Evolutionary conservation across 257 asterid genomes (phyloP).

Genomic region (Scutellaria minor): DNA sequence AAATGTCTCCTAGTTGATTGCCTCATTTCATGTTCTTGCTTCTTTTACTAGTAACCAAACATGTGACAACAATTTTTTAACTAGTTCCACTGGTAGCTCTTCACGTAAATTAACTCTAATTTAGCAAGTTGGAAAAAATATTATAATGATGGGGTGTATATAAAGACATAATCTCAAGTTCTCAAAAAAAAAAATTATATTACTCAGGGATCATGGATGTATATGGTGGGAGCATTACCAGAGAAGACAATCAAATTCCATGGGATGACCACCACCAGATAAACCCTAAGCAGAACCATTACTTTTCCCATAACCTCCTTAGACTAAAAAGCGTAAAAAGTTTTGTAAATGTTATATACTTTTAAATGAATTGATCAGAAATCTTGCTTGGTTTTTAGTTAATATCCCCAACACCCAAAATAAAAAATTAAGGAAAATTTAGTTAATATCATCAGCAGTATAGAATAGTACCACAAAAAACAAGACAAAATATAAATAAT

Average conservation of each 20-base stretch:
- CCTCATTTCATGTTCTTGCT: not conserved
- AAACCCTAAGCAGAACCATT: not conserved
- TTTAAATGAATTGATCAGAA: too few relatives aligned
- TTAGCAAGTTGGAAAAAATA: not conserved
- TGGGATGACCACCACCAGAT: too few relatives aligned
- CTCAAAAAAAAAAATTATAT: not conserved
- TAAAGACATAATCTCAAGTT: slow-evolving; percentile 1
- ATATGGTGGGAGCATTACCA: slow-evolving; percentile 18
- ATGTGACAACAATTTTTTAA: slow-evolving; percentile 8
- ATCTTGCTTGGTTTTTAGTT: too few relatives aligned
- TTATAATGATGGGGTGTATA: not conserved
- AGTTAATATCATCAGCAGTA: not conserved
- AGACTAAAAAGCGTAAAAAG: not conserved
- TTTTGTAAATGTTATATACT: too few relatives aligned
- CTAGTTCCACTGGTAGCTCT: not conserved
- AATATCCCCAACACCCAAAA: slow-evolving; percentile 5
- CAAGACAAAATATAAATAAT: not conserved
- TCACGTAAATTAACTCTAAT: not conserved
- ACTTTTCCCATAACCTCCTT: slow-evolving; percentile 17
- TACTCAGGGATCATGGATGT: too few relatives aligned
- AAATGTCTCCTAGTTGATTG: too few relatives aligned
- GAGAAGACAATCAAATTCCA: not conserved
- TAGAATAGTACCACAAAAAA: not conserved
- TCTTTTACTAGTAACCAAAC: slow-evolving; percentile 11
- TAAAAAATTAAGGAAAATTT: slow-evolving; percentile 4